Base-by-base conservation (phyloP, 768 basidiomycete species). In the Leccinum uliginosum region DNA sequence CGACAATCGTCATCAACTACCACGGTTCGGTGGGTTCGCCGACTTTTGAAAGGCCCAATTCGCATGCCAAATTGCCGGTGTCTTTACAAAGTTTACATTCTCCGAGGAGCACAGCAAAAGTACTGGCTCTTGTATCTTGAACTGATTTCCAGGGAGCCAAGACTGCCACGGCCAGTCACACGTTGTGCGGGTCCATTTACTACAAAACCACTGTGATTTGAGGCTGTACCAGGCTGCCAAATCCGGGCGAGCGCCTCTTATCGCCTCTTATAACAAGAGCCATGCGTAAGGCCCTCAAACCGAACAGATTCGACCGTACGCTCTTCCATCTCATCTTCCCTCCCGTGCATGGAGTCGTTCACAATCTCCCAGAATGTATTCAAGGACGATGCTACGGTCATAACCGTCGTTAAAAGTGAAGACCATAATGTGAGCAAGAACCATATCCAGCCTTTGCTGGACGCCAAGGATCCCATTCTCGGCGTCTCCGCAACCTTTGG, bases 21-120 rank as follows among this genome's bases (percentile, higher is more conserved):
- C n/a, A n/a, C n/a, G n/a, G n/a, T n/a, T n/a, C n/a, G n/a, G n/a
- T n/a, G n/a, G n/a, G n/a, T n/a, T n/a, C n/a, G n/a, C n/a, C n/a
- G n/a, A n/a, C n/a, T n/a, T n/a, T n/a, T n/a, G n/a, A n/a, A n/a
- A n/a, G n/a, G n/a, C n/a, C n/a, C n/a, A n/a, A 10, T 29, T 7
- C 7, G 29, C 29, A 27, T 27, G 27, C n/a, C n/a, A n/a, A n/a
- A n/a, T n/a, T n/a, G 5, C 27, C 34, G 34, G 34, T 17, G 34
- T 35, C 15, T 35, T 8, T 35, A n/a, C n/a, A n/a, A n/a, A n/a
- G n/a, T n/a, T n/a, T n/a, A 35, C 34, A 17, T 35, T 35, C 34
- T 35, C 34, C 34, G 34, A 35, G 34, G 34, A 35, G 34, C 34
- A 93, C 53, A 85, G 91, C 6, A 88, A 84, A 46, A 93, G 92